Conservation (phyloP, 2,329 filamentous ascomycete species). For the Penicillium expansum region DNA sequence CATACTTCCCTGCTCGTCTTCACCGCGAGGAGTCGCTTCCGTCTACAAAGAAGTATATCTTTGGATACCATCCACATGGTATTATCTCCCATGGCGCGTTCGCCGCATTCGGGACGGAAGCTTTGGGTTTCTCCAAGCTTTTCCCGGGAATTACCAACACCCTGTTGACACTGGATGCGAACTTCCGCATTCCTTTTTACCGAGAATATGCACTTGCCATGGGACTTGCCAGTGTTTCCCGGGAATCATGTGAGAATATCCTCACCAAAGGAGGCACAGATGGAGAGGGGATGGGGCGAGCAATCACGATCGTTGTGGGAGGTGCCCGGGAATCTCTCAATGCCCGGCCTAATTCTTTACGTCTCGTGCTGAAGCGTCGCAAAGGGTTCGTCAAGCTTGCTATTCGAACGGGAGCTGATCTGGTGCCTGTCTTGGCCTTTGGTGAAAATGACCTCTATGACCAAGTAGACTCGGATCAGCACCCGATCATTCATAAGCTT, state of each 20-base stretch:
- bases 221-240: slow-evolving; percentile 83
- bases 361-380: slow-evolving; percentile 75
- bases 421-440: slow-evolving; percentile 88
- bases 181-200: slow-evolving; percentile 91
- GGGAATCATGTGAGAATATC: slow-evolving; percentile 86
- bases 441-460: slow-evolving; percentile 97
- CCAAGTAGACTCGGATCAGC: slow-evolving; percentile 72
- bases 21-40: slow-evolving; percentile 80
- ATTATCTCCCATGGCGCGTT: slow-evolving; percentile 98
- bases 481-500: slow-evolving; percentile 74
- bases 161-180: slow-evolving; percentile 87
- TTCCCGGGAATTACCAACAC: slow-evolving; percentile 97
- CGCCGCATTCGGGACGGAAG: slow-evolving; percentile 85
- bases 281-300: slow-evolving; percentile 82
- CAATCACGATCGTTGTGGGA: slow-evolving; percentile 92
- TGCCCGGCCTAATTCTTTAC: slow-evolving; percentile 72
- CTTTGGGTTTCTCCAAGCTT: slow-evolving; percentile 77
- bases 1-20: slow-evolving; percentile 84
- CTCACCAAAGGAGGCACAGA: slow-evolving; percentile 76
- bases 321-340: slow-evolving; percentile 90
- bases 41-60: slow-evolving; percentile 86
- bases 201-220: slow-evolving; percentile 89
- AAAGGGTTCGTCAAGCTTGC: slow-evolving; percentile 95
- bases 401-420: slow-evolving; percentile 83
- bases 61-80: slow-evolving; percentile 95